Evolutionary conservation across 768 basidiomycete genomes (phyloP), one percentile per base, ranked within the genome.

Genomic region (Nidularia sp.): DNA sequence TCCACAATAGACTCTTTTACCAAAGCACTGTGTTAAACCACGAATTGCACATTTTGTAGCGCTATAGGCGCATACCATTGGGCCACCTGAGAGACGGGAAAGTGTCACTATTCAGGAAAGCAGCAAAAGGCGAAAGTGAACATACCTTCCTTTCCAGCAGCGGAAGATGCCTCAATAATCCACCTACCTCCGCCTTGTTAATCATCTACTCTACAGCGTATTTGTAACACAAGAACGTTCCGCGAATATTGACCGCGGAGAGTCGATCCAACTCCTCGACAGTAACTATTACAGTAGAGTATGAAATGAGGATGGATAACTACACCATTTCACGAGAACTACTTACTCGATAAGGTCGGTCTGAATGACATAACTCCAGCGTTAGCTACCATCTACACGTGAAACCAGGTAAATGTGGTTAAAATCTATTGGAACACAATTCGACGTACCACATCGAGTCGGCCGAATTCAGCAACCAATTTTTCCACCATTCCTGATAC

Each of bases 41-140:
- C 71, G 61, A 7, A 76, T 44, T 9, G 75, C 73, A 54, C 73
- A 75, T 55, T 76, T 75, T 2, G 63, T 71, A 0, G 68, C 46
- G 43, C 62, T 59, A 49, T 76, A 74, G 6, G 66, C 62, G 4
- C n/a, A n/a, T n/a, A n/a, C n/a, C n/a, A n/a, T n/a, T n/a, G n/a
- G n/a, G n/a, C n/a, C n/a, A n/a, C n/a, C n/a, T n/a, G n/a, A n/a
- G n/a, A n/a, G n/a, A n/a, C n/a, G n/a, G n/a, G n/a, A n/a, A n/a
- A n/a, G n/a, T n/a, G n/a, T n/a, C n/a, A n/a, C n/a, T n/a, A n/a
- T n/a, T n/a, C n/a, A n/a, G n/a, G n/a, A n/a, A n/a, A n/a, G n/a
- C n/a, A n/a, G n/a, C n/a, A n/a, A n/a, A n/a, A n/a, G n/a, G 53
- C 33, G 6, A 59, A 18, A 34, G 34, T 48, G 12, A 53, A 25